These are phyloP conservation scores for Ormosia emarginata DNA, from an alignment of 306 rosid genomes.

Conservation along the genomic window DNA sequence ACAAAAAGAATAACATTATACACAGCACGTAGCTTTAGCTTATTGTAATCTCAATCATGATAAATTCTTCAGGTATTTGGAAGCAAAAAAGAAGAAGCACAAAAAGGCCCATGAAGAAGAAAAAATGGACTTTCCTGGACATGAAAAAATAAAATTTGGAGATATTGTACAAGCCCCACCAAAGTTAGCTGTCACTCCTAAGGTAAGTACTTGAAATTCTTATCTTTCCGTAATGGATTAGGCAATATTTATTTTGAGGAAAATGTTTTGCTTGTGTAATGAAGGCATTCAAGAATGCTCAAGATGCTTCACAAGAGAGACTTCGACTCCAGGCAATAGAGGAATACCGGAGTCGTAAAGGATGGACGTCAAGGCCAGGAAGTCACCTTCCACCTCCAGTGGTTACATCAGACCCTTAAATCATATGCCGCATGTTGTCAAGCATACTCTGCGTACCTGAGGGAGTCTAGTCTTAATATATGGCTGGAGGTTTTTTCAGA, in stretches of 20 bases:
- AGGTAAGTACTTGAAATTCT: conserved; percentile 45
- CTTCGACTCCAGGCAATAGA: conserved; percentile 78
- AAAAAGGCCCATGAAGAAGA: conserved; percentile 49
- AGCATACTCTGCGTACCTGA: not conserved
- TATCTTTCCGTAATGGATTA: not conserved
- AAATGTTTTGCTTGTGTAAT: conserved; percentile 21
- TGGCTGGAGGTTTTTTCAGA: not conserved
- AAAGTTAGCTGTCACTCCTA: conserved; percentile 58
- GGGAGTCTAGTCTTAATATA: not conserved
- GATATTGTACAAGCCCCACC: conserved; percentile 93
- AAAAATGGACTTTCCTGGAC: conserved; percentile 58
- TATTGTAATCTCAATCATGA: not conserved
- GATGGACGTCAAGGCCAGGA: conserved; percentile 88
- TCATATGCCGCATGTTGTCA: not conserved
- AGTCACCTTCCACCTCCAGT: conserved; percentile 44
- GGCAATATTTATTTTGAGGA: not conserved
- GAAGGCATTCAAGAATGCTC: conserved; percentile 61
- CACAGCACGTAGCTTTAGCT: not conserved
- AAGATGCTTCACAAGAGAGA: conserved; percentile 78
- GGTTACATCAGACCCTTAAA: conserved; percentile 22
- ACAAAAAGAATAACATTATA: not conserved
- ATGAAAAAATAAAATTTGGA: conserved; percentile 74
- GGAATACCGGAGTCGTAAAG: conserved; percentile 72
- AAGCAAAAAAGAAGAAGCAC: conserved; percentile 64
- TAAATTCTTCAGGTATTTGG: conserved; percentile 56